These are phyloP conservation scores for Ascochyta clinopodiicola DNA, from an alignment of 2,329 filamentous ascomycete genomes.

Conservation along the genomic window DNA sequence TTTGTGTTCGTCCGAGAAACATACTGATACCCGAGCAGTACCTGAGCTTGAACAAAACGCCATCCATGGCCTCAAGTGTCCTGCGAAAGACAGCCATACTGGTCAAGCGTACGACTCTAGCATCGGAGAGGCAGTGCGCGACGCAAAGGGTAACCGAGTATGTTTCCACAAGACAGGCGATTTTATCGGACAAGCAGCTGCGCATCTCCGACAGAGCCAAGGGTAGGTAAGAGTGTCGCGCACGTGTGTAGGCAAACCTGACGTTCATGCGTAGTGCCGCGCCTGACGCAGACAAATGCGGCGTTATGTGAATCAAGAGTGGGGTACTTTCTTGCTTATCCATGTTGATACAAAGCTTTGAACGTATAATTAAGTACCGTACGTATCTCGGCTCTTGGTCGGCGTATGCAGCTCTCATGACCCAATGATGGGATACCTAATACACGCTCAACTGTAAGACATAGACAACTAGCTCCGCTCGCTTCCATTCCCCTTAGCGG, in stretches of 20 bases:
- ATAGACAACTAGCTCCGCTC: background rate
- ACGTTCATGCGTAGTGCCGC: slow-evolving; percentile 15
- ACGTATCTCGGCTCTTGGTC: background rate
- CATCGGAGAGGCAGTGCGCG: slow-evolving; percentile 41
- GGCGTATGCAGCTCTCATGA: background rate
- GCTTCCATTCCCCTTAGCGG: background rate
- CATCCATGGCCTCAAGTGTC: slow-evolving; percentile 38
- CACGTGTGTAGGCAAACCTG: background rate
- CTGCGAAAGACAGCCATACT: slow-evolving; percentile 43
- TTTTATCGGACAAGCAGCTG: slow-evolving; percentile 44
- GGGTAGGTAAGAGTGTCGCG: background rate
- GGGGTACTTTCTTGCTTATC: background rate
- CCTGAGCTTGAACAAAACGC: slow-evolving; percentile 40
- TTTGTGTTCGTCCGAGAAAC: background rate
- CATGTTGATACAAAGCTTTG: too few relatives aligned
- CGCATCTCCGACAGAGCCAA: slow-evolving; percentile 33
- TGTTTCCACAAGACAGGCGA: slow-evolving; percentile 47
- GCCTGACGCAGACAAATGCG: slow-evolving; percentile 25
- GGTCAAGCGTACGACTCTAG: slow-evolving; percentile 41
- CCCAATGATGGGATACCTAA: background rate
- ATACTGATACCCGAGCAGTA: slow-evolving; percentile 16
- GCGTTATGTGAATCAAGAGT: slow-evolving; percentile 24
- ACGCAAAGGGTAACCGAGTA: slow-evolving; percentile 44
- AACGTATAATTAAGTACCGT: too few relatives aligned
- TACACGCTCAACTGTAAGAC: background rate